Conservation (phyloP, 2,329 filamentous ascomycete species). For the Plectosphaerella plurivora region DNA sequence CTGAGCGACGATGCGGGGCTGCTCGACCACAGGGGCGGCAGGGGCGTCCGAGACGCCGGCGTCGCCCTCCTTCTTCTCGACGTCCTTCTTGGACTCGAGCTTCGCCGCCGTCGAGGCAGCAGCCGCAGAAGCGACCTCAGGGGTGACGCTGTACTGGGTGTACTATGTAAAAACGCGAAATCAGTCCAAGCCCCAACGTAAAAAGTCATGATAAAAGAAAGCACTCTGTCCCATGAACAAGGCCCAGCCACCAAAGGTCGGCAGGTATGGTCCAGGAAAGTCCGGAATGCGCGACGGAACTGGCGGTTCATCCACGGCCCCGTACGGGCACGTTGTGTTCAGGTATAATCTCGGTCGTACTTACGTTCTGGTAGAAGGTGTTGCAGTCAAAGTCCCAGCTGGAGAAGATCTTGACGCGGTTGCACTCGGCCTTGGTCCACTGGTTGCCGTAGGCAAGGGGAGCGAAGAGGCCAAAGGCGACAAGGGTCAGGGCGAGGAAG, state of each 20-base stretch:
- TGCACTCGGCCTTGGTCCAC: conserved; percentile 89
- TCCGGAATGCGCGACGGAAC: background rate
- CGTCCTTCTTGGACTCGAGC: conserved; percentile 1
- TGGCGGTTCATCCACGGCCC: conserved; percentile 2
- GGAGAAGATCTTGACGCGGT: conserved; percentile 77
- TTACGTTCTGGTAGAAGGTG: conserved; percentile 81
- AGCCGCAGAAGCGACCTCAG: background rate
- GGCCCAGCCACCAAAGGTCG: too few relatives aligned
- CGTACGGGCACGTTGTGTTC: conserved; percentile 26
- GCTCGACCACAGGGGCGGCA: conserved; percentile 39
- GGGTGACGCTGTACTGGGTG: conserved; percentile 7
- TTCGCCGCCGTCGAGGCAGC: conserved; percentile 5
- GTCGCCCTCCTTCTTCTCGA: background rate
- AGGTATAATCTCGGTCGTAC: conserved; percentile 39
- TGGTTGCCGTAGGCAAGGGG: conserved; percentile 89
- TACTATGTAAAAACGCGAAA: conserved; percentile 6
- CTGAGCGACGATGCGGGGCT: conserved; percentile 44
- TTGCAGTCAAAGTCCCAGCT: conserved; percentile 99
- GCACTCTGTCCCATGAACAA: background rate
- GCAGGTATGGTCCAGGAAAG: background rate
- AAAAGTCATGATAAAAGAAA: background rate
- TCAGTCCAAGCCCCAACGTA: conserved; percentile 1
- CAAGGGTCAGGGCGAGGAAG: conserved; percentile 70
- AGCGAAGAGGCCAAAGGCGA: conserved; percentile 78
- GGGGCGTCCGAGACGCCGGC: conserved; percentile 32